These are phyloP conservation scores for Aegle marmelos DNA, from an alignment of 345 rosid species.

Conservation along the genomic window DNA sequence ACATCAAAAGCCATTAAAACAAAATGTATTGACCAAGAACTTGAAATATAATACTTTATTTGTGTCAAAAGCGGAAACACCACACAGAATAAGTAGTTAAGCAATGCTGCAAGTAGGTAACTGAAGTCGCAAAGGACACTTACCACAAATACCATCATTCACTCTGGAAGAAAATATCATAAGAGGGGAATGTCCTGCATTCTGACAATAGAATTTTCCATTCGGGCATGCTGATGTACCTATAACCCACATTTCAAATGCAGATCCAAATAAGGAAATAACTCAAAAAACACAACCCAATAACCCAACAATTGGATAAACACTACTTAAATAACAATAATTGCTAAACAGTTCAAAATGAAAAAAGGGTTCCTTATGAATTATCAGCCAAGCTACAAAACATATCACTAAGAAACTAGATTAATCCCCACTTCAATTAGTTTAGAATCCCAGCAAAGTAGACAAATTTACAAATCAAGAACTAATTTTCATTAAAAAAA, in stretches of 20 bases:
- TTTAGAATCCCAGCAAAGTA: not conserved
- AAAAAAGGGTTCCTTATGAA: not conserved
- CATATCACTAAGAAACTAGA: not conserved
- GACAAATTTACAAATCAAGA: not conserved
- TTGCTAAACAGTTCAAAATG: not conserved
- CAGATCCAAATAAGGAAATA: not conserved
- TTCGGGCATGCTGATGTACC: slow-evolving; percentile 96
- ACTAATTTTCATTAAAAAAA: not conserved
- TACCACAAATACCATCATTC: slow-evolving; percentile 96
- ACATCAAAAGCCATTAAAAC: slow-evolving; percentile 1
- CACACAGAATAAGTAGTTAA: not conserved
- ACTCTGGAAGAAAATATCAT: slow-evolving; percentile 81
- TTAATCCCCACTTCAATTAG: not conserved
- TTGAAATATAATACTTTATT: not conserved
- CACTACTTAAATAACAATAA: not conserved
- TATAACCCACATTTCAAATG: slow-evolving; percentile 19
- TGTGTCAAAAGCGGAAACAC: not conserved
- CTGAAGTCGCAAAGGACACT: slow-evolving; percentile 11
- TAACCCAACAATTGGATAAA: not conserved
- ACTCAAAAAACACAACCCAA: not conserved
- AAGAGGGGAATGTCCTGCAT: slow-evolving; percentile 65
- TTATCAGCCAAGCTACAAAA: not conserved
- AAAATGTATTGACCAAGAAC: not conserved
- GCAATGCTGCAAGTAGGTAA: not conserved
- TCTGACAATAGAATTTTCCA: slow-evolving; percentile 80